Percentiles rank a stretch among this genome's conserved stretches.
Evolutionary conservation across 768 basidiomycete species (phyloP).

Genomic region (Coprinopsis marcescibilis): DNA sequence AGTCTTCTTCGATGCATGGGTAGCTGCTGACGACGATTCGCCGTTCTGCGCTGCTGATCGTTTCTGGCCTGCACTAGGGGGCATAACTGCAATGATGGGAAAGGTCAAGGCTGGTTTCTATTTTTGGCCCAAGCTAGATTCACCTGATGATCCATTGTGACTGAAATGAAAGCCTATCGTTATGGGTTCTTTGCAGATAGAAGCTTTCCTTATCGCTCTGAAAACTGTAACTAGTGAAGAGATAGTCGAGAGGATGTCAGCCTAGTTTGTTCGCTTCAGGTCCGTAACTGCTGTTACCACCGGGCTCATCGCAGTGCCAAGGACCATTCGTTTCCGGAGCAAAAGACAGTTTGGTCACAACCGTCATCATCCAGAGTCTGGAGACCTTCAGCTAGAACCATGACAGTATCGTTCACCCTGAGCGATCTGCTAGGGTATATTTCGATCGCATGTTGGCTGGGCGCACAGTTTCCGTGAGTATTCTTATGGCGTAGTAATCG

Average conservation of each 20-base stretch:
- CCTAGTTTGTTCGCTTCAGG: too few relatives aligned
- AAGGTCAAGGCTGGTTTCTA: constrained; percentile 3
- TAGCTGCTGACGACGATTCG: constrained; percentile 23
- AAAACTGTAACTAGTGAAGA: too few relatives aligned
- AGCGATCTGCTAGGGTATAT: constrained; percentile 66
- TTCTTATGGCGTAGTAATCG: neutral
- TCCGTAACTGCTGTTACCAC: too few relatives aligned
- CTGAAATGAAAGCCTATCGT: neutral
- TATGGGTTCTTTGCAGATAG: too few relatives aligned
- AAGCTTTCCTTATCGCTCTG: too few relatives aligned
- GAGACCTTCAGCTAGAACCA: constrained; percentile 13
- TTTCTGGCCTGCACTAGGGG: constrained; percentile 29
- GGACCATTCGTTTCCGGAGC: too few relatives aligned
- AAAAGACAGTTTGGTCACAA: too few relatives aligned
- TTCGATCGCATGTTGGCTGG: constrained; percentile 77
- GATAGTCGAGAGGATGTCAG: too few relatives aligned
- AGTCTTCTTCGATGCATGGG: constrained; percentile 56
- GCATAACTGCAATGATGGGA: constrained; percentile 20
- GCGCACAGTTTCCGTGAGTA: constrained; percentile 85
- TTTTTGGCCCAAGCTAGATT: neutral
- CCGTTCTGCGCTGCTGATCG: constrained; percentile 25
- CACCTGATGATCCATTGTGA: neutral
- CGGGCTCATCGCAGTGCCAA: too few relatives aligned
- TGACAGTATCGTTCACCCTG: constrained; percentile 28
- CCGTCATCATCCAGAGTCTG: neutral